Evolutionary conservation across 352 stramenopile species (phyloP).

Genomic region (Phytophthora sp.): DNA sequence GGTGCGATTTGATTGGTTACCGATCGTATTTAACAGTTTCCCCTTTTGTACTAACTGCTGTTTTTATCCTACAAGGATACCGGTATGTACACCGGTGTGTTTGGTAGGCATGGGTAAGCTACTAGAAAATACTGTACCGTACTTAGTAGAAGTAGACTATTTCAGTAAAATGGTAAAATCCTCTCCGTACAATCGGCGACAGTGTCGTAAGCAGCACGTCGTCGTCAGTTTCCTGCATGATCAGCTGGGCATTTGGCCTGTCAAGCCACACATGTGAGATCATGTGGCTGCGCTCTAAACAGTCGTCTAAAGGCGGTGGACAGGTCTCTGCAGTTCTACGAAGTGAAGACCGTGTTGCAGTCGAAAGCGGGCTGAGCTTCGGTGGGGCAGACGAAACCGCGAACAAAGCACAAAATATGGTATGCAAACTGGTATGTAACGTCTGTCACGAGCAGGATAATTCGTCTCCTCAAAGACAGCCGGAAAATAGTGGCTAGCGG

Average conservation of each 20-base stretch:
- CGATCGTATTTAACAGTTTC: too few relatives aligned
- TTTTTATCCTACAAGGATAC: not conserved
- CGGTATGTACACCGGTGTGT: too few relatives aligned
- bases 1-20: too few relatives aligned
- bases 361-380: slow-evolving; percentile 8
- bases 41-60: too few relatives aligned
- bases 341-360: not conserved
- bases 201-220: slow-evolving; percentile 7
- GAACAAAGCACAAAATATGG: too few relatives aligned
- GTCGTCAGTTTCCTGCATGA: slow-evolving; percentile 30
- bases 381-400: too few relatives aligned
- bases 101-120: too few relatives aligned
- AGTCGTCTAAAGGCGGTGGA: too few relatives aligned
- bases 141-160: too few relatives aligned
- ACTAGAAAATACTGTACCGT: too few relatives aligned
- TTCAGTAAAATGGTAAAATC: too few relatives aligned
- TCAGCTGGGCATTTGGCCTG: slow-evolving; percentile 5
- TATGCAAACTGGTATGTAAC: too few relatives aligned
- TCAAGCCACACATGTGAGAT: slow-evolving; percentile 23
- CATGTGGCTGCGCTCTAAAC: slow-evolving; percentile 28
- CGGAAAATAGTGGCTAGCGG: not conserved
- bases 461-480: slow-evolving; percentile 18
- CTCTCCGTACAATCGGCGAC: slow-evolving; percentile 22
- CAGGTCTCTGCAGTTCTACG: slow-evolving; percentile 7
- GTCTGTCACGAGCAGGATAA: not conserved